Percentiles rank a stretch among this genome's conserved stretches.
Evolutionary conservation across 106 monocot genomes (phyloP).

Genomic region (Dactylorhiza incarnata): DNA sequence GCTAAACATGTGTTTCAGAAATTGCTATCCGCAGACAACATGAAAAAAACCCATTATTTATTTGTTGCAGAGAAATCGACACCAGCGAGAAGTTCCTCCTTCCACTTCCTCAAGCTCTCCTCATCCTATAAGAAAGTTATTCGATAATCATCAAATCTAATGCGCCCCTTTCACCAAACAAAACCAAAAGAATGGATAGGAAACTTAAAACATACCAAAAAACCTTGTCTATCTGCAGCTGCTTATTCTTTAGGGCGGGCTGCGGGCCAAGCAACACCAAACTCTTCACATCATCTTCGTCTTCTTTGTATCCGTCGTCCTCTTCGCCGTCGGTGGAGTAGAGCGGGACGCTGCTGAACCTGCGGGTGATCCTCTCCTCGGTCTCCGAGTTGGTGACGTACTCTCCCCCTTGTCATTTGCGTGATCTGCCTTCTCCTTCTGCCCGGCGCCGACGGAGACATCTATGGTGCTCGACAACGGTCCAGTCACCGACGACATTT

Average conservation of each 20-base stretch:
- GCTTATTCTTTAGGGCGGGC: too few species aligned
- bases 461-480: too few species aligned
- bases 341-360: conserved; percentile 7
- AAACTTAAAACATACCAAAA: too few species aligned
- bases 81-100: conserved; percentile 51
- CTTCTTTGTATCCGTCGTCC: conserved; percentile 18
- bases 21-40: too few species aligned
- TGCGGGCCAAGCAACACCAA: conserved; percentile 48
- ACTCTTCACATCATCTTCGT: conserved; percentile 32
- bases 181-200: too few species aligned
- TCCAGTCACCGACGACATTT: not conserved
- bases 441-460: too few species aligned
- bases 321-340: conserved; percentile 12
- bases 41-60: too few species aligned
- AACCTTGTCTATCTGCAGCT: conserved; percentile 64
- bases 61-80: conserved; percentile 51
- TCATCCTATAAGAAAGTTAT: conserved; percentile 29
- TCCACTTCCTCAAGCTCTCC: too few species aligned
- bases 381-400: not conserved
- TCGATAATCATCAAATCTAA: too few species aligned
- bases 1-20: too few species aligned
- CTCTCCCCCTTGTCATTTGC: not conserved
- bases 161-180: too few species aligned
- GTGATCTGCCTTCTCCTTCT: not conserved
- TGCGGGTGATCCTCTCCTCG: not conserved